Evolutionary conservation across 306 rosid genomes (phyloP), one percentile per base, ranked within the genome.

Genomic region (Rosa lucieae): DNA sequence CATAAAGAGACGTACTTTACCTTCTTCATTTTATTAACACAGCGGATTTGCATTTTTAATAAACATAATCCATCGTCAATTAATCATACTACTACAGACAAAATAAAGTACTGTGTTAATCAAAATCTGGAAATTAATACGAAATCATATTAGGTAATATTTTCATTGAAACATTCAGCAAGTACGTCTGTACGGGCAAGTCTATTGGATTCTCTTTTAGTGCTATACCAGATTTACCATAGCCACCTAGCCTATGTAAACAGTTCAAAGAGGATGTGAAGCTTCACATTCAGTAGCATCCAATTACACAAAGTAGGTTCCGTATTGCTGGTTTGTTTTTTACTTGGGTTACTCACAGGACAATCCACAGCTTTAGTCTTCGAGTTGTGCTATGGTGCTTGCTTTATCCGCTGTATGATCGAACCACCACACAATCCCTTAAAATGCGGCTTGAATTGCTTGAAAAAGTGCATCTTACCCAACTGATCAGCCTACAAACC

Each of bases 261-360:
- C 70, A 35, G 11, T 65, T 35, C 70, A 12, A 6, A 17, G 11
- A 66, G 10, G 21, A 15, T 66, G 43, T 8, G 10, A 37, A 35
- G 21, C 70, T 32, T 37, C n/a, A 37, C 20, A 32, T 62, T 62
- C 68, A 13, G 42, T 35, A n/a, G 11, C 20, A 51, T 52, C 20
- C 21, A 73, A 29, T 26, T 26, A 26, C 29, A 26, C 29, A 26
- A 11, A 0, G 20, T 20, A 18, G 35, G 29, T 21, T 32, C 44
- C 3, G 29, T 53, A n/a, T 21, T 73, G 51, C 32, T 52, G 46
- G 35, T 52, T 5, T 53, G 67, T 53, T 10, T 53, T 29, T 21
- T 53, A 61, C 23, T 73, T 43, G 77, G 77, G 17, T 53, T 73
- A 47, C 32, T 73, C 29, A 53, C 53, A 21, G 49, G 49, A 42